These are phyloP conservation scores for Russula olivacea DNA, from an alignment of 768 basidiomycete genomes.

Conservation along the genomic window DNA sequence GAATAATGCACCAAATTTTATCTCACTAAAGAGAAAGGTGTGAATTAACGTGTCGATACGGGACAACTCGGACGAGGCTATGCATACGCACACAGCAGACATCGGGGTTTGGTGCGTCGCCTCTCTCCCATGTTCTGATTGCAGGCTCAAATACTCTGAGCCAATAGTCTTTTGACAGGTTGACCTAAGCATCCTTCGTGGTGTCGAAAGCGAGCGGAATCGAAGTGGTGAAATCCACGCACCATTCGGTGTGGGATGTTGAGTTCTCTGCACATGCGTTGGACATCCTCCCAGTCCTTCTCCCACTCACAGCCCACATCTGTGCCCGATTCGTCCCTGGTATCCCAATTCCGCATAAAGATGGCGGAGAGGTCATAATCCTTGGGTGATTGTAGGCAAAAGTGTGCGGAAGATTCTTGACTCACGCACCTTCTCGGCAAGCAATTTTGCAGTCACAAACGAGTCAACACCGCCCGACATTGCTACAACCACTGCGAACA, in stretches of 20 bases:
- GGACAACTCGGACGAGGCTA: background rate
- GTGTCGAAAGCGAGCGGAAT: background rate
- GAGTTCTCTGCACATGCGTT: slow-evolving; percentile 63
- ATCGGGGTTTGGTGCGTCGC: slow-evolving; percentile 88
- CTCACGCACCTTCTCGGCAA: slow-evolving; percentile 55
- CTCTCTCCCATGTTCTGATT: slow-evolving; percentile 66
- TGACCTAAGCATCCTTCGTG: slow-evolving; percentile 46
- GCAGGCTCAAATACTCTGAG: slow-evolving; percentile 85
- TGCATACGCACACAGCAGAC: slow-evolving; percentile 75
- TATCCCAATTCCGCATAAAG: slow-evolving; percentile 97
- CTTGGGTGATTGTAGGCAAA: slow-evolving; percentile 33
- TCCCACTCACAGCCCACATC: slow-evolving; percentile 94
- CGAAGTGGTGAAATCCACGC: slow-evolving; percentile 21
- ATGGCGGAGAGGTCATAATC: slow-evolving; percentile 80
- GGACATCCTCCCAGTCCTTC: slow-evolving; percentile 90
- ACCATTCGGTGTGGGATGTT: slow-evolving; percentile 76
- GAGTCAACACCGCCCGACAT: slow-evolving; percentile 98
- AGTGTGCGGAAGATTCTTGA: background rate
- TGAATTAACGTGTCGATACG: background rate
- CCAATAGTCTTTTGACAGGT: slow-evolving; percentile 91
- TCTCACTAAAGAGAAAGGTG: slow-evolving; percentile 48
- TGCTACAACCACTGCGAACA: slow-evolving; percentile 84
- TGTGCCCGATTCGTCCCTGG: slow-evolving; percentile 69
- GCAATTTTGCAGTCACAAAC: slow-evolving; percentile 71
- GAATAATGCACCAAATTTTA: slow-evolving; percentile 85